A percentile compares a stretch with the other conserved stretches of the same genome.
Conservation (phyloP, 164 flowering plant species). For the Malania oleifera region DNA sequence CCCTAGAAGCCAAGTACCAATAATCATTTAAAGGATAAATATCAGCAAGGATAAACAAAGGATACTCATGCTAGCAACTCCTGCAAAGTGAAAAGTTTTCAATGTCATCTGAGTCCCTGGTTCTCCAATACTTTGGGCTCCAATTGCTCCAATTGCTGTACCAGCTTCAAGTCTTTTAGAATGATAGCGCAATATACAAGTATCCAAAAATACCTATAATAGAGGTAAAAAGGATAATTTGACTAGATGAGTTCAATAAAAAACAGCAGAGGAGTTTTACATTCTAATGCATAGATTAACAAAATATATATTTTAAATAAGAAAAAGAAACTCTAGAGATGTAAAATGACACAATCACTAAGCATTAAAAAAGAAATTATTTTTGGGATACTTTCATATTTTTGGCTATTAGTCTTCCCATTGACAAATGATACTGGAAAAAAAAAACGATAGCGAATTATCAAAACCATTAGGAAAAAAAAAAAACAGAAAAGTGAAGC, state of each 20-base stretch:
- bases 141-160: conserved; percentile 91
- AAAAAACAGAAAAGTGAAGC: too few species aligned
- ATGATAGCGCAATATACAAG: conserved; percentile 69
- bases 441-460: not conserved
- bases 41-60: conserved; percentile 26
- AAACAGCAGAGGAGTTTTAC: too few species aligned
- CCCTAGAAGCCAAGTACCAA: not conserved
- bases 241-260: too few species aligned
- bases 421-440: too few species aligned
- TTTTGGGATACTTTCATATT: too few species aligned
- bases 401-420: too few species aligned
- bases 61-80: conserved; percentile 99
- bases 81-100: conserved; percentile 99
- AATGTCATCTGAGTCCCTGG: conserved; percentile 99
- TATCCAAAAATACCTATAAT: conserved; percentile 64
- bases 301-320: too few species aligned
- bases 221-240: not conserved
- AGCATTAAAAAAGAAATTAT: too few species aligned
- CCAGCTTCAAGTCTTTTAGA: conserved; percentile 77
- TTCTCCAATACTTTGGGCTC: conserved; percentile 99
- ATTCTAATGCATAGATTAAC: too few species aligned
- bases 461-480: too few species aligned
- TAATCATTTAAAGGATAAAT: not conserved
- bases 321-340: too few species aligned
- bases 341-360: not conserved